Percentiles rank a stretch among this genome's conserved stretches.
Evolutionary conservation across 495 filamentous ascomycete genomes (phyloP).

Genomic region (Aspergillus avenaceus): DNA sequence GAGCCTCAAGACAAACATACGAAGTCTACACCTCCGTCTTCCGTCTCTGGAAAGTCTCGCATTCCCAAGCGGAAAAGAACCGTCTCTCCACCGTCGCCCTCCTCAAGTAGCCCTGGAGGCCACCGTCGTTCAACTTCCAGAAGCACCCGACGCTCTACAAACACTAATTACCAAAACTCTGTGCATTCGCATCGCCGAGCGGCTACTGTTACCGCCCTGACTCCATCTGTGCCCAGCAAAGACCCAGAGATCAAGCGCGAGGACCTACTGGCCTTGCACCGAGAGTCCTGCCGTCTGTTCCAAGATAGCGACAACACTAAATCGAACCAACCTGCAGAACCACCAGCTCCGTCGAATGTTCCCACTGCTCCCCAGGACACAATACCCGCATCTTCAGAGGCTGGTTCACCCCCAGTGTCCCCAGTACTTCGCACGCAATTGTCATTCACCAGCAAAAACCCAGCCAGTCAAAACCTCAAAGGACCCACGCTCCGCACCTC

Average conservation of each 20-base stretch:
- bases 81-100: slow-evolving; percentile 24
- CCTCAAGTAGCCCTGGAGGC: slow-evolving; percentile 19
- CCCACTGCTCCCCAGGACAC: neutral
- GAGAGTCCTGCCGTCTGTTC: slow-evolving; percentile 44
- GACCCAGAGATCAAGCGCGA: slow-evolving; percentile 27
- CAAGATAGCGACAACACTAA: slow-evolving; percentile 18
- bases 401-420: slow-evolving; percentile 11
- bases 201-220: slow-evolving; percentile 23
- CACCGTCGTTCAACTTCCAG: slow-evolving; percentile 31
- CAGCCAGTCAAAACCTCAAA: neutral
- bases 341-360: slow-evolving; percentile 4
- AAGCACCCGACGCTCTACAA: slow-evolving; percentile 27
- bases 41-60: slow-evolving; percentile 4
- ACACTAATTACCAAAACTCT: slow-evolving; percentile 28
- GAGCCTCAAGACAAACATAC: neutral
- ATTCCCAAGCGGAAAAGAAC: slow-evolving; percentile 16
- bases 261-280: slow-evolving; percentile 39
- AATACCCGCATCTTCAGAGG: slow-evolving; percentile 7
- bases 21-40: neutral
- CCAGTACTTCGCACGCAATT: slow-evolving; percentile 4
- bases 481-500: slow-evolving; percentile 7
- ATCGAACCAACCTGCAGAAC: neutral
- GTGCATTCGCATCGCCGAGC: slow-evolving; percentile 28
- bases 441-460: slow-evolving; percentile 4
- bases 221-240: slow-evolving; percentile 22